Percentiles rank a stretch among this genome's conserved stretches.
Conservation (phyloP, 2,329 filamentous ascomycete species). For the Aureobasidium zeae region DNA sequence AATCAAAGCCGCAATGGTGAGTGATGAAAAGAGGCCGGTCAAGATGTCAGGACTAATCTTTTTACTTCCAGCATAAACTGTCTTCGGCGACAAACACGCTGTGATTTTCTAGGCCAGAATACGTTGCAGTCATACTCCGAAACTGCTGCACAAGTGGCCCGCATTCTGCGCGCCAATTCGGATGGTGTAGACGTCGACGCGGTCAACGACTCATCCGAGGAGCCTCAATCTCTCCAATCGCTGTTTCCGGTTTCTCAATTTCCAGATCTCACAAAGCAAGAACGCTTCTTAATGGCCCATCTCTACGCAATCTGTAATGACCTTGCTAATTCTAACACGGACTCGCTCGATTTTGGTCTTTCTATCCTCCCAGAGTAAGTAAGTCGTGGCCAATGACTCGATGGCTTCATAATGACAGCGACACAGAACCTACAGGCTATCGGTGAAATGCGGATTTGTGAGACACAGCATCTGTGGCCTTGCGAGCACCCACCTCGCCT, state of each 20-base stretch:
- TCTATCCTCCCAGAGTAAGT: constrained; percentile 5
- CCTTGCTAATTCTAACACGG: neutral
- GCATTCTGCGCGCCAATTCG: neutral
- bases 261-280: constrained; percentile 6
- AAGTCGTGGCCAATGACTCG: neutral
- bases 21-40: neutral
- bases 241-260: neutral
- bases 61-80: constrained; percentile 3
- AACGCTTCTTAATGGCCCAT: constrained; percentile 6
- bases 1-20: constrained; percentile 9
- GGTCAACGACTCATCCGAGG: neutral
- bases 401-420: neutral
- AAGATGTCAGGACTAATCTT: neutral
- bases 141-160: neutral
- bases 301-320: neutral
- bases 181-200: neutral
- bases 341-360: constrained; percentile 1
- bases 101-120: neutral
- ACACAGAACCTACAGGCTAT: neutral
- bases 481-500: constrained; percentile 2
- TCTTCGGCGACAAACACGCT: constrained; percentile 3
- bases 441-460: constrained; percentile 1
- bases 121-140: neutral
- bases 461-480: constrained; percentile 11
- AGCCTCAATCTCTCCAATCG: neutral